phyloP scores from a whole-genome alignment of 768 basidiomycete genomes.

The Russula compacta region DNA sequence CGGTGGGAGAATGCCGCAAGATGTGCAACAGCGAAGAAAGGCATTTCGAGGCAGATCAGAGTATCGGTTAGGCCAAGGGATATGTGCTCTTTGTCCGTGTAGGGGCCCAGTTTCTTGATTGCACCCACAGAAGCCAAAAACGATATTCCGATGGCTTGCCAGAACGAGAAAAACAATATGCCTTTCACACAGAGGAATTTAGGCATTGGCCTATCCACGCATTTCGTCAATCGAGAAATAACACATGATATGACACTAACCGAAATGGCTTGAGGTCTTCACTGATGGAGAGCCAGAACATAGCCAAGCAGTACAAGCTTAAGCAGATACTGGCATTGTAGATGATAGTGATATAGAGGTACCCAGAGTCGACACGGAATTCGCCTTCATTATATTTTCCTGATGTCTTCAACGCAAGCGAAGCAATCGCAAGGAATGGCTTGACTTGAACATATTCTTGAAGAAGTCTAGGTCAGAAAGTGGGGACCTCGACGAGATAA shows the following conservation, averaged over 20 bases:
- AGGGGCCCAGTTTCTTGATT: constrained; percentile 75
- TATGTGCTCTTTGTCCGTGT: constrained; percentile 82
- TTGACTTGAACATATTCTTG: constrained; percentile 97
- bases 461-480: background rate
- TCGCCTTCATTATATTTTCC: constrained; percentile 88
- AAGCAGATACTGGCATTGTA: constrained; percentile 79
- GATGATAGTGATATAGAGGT: constrained; percentile 81
- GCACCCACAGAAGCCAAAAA: constrained; percentile 75
- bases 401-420: constrained; percentile 75
- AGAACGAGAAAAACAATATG: constrained; percentile 96
- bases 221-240: background rate
- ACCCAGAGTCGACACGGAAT: constrained; percentile 78
- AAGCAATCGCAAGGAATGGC: constrained; percentile 76
- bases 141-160: constrained; percentile 86
- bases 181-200: constrained; percentile 99
- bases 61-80: constrained; percentile 85
- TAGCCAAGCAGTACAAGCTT: constrained; percentile 81
- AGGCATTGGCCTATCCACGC: constrained; percentile 61
- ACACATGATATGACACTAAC: constrained; percentile 33
- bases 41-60: constrained; percentile 95
- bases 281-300: constrained; percentile 93
- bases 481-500: background rate
- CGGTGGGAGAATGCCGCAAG: constrained; percentile 89
- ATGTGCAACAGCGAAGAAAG: constrained; percentile 90
- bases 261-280: constrained; percentile 85